Evolutionary conservation across 306 rosid species (phyloP), one percentile per base, ranked within the genome.

Genomic region (Dalbergia cochinchinensis): DNA sequence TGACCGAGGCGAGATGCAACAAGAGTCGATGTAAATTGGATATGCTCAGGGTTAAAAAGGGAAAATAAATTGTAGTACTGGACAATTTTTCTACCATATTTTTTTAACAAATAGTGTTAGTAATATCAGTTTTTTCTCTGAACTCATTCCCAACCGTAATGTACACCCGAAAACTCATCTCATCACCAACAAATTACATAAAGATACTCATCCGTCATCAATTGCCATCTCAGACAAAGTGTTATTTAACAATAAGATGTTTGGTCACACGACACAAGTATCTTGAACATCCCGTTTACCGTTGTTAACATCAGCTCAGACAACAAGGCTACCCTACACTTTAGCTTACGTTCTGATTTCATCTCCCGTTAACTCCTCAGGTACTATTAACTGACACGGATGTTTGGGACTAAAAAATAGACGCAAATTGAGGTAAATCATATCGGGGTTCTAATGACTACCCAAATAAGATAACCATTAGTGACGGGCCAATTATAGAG

Each of bases 401-500:
- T 4, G 37, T 26, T 26, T 59, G 37, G 14, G 16, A 60, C 65
- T 7, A 12, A 0, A 37, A 37, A 42, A 42, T 9, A 14, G 55
- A 48, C n/a, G 3, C 55, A 50, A 50, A 13, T 51, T 13, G n/a
- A 6, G 16, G 5, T 51, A 19, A 11, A 10, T 18, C 58, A 19
- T 59, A 69, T 44, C 14, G 26, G 34, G 64, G 20, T 63, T 76
- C 45, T 14, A 53, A 54, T 53, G 68, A 22, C 26, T 22, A 22
- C 26, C 26, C 31, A 60, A 81, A 82, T 3, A 51, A 61, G 18
- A 37, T 69, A 62, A 60, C 62, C 42, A 41, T 11, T 16, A 41
- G 69, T 26, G 55, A 61, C 2, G 26, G 11, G 42, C 57, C 76
- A 61, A 76, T 50, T 59, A 31, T 15, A 47, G 15, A 26, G 77